These are phyloP conservation scores for Pyrenophora graminea DNA, from an alignment of 2,329 filamentous ascomycete genomes.

Conservation along the genomic window DNA sequence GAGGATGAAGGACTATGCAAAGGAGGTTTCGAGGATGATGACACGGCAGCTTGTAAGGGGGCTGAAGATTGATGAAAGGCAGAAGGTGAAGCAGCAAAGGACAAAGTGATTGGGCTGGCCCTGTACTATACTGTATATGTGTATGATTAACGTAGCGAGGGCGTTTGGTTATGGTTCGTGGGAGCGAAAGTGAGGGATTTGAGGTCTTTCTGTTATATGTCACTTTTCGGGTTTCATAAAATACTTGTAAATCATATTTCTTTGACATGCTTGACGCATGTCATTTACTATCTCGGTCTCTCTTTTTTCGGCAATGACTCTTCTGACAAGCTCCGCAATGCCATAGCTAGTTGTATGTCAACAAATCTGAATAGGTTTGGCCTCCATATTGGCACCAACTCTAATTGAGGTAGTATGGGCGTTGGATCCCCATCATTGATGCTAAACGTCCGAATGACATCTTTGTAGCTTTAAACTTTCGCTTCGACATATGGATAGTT, in stretches of 20 bases:
- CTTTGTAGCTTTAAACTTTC: too few species aligned
- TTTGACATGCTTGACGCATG: not conserved
- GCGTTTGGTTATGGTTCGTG: not conserved
- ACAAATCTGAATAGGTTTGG: not conserved
- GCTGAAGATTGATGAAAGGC: conserved; percentile 21
- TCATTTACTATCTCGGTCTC: too few species aligned
- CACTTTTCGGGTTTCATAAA: too few species aligned
- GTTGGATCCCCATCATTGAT: not conserved
- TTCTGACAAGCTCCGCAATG: not conserved
- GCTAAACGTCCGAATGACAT: too few species aligned
- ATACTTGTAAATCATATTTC: not conserved
- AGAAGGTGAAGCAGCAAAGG: conserved; percentile 4
- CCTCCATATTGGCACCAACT: not conserved
- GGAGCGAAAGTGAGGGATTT: not conserved
- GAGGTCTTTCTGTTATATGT: not conserved
- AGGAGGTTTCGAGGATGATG: conserved; percentile 35
- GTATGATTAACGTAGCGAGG: conserved; percentile 7
- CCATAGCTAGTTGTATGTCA: not conserved
- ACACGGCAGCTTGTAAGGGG: conserved; percentile 29
- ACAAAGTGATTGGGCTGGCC: conserved; percentile 1
- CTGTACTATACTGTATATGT: not conserved
- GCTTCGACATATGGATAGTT: too few species aligned
- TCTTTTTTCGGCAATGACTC: too few species aligned
- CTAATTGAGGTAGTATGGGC: not conserved
- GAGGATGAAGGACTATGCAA: conserved; percentile 32